These are phyloP conservation scores for Yarrowia deformans DNA, from an alignment of 805 yeast species.

Conservation along the genomic window DNA sequence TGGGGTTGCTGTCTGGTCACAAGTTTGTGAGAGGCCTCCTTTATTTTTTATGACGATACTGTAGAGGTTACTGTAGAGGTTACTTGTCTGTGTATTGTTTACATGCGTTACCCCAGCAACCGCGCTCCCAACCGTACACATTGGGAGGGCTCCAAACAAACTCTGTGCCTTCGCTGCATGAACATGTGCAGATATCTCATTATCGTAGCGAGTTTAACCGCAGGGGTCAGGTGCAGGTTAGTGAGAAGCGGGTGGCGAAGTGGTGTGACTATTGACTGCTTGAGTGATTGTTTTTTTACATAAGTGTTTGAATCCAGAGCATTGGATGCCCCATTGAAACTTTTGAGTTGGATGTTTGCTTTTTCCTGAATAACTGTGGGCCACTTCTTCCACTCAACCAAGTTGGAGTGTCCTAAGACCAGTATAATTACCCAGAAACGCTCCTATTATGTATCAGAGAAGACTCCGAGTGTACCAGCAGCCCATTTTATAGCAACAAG, in stretches of 20 bases:
- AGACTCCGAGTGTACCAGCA: too few species aligned
- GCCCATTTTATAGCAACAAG: too few species aligned
- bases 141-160: slow-evolving; percentile 14
- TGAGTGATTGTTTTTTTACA: too few species aligned
- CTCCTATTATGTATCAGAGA: background rate
- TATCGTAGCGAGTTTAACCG: slow-evolving; percentile 3
- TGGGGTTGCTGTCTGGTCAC: background rate
- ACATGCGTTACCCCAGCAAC: slow-evolving; percentile 23
- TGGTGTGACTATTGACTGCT: too few species aligned
- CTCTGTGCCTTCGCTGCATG: background rate
- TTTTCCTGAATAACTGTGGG: too few species aligned
- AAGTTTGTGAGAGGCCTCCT: background rate
- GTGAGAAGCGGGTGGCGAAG: too few species aligned
- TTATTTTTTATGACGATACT: background rate
- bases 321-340: too few species aligned
- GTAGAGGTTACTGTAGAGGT: slow-evolving; percentile 18
- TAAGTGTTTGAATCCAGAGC: too few species aligned
- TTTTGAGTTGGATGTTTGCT: too few species aligned
- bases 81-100: slow-evolving; percentile 3
- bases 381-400: too few species aligned
- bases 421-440: too few species aligned
- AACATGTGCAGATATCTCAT: slow-evolving; percentile 13
- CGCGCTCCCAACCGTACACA: background rate
- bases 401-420: too few species aligned
- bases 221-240: background rate